Evolutionary conservation across 176 grass and related monocot species (phyloP).

Genomic region (Ensete glaucum): DNA sequence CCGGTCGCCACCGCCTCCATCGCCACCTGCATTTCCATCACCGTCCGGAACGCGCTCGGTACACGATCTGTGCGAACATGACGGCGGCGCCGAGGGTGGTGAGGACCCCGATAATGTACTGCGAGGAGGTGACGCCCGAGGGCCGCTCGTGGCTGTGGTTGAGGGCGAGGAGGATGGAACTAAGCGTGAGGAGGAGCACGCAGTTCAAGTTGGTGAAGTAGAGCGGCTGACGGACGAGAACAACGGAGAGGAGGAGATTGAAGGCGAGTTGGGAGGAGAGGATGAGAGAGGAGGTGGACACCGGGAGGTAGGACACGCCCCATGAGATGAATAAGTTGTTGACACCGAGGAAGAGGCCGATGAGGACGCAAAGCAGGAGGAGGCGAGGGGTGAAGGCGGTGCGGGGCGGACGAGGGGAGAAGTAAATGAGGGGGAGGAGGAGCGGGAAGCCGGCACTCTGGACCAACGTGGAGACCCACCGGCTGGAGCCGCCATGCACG

Average conservation of each 20-base stretch:
- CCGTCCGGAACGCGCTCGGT: conserved; percentile 60
- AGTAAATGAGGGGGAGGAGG: conserved; percentile 53
- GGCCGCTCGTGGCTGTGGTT: conserved; percentile 30
- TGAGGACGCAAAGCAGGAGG: conserved; percentile 36
- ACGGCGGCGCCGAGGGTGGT: conserved; percentile 73
- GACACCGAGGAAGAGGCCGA: conserved; percentile 77
- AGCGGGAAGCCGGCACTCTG: conserved; percentile 84
- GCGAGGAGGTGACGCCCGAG: conserved; percentile 30
- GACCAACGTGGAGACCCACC: conserved; percentile 85
- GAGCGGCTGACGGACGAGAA: conserved; percentile 72
- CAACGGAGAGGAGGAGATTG: conserved; percentile 62
- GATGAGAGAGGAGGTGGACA: conserved; percentile 83
- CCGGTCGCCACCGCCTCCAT: conserved; percentile 82
- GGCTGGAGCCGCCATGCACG: conserved; percentile 53
- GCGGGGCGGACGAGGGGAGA: conserved; percentile 31
- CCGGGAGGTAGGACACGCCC: conserved; percentile 74
- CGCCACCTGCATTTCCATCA: conserved; percentile 51
- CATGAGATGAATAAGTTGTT: conserved; percentile 89
- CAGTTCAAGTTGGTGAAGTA: conserved; percentile 85
- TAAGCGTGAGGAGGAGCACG: conserved; percentile 72
- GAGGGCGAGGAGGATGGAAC: conserved; percentile 42
- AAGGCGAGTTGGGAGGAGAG: conserved; percentile 88
- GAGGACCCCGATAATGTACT: conserved; percentile 54
- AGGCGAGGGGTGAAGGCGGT: conserved; percentile 39
- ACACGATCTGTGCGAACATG: conserved; percentile 80